These are phyloP conservation scores for Globisporangium okanoganense DNA, from an alignment of 352 stramenopile genomes.

Conservation along the genomic window DNA sequence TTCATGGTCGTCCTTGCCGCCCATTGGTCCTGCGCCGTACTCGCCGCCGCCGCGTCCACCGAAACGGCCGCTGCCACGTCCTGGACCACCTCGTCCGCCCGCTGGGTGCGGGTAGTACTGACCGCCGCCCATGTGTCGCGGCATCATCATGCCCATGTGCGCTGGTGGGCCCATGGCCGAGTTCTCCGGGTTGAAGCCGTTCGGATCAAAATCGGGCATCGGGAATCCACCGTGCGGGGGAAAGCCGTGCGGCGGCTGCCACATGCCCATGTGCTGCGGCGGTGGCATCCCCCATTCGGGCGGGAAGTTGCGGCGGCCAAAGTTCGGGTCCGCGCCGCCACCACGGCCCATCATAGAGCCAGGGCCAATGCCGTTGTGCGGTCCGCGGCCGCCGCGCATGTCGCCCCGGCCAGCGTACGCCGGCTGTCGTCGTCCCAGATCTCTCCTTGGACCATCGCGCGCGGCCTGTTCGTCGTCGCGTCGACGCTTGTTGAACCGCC, in stretches of 20 bases:
- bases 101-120: slow-evolving; percentile 37
- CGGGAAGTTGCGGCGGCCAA: slow-evolving; percentile 54
- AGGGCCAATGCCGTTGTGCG: slow-evolving; percentile 5
- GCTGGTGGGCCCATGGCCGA: slow-evolving; percentile 53
- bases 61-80: slow-evolving; percentile 24
- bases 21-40: slow-evolving; percentile 12
- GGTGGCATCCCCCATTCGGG: slow-evolving; percentile 67
- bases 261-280: slow-evolving; percentile 56
- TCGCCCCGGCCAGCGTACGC: slow-evolving; percentile 22
- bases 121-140: slow-evolving; percentile 45
- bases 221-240: slow-evolving; percentile 39
- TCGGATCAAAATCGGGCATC: slow-evolving; percentile 68
- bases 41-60: slow-evolving; percentile 22
- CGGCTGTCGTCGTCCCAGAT: slow-evolving; percentile 16
- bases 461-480: slow-evolving; percentile 44
- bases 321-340: slow-evolving; percentile 24
- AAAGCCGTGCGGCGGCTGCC: slow-evolving; percentile 44
- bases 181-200: slow-evolving; percentile 60
- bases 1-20: slow-evolving; percentile 23
- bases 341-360: slow-evolving; percentile 13
- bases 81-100: slow-evolving; percentile 29
- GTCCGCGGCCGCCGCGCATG: slow-evolving; percentile 24
- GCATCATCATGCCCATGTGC: slow-evolving; percentile 64
- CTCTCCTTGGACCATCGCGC: slow-evolving; percentile 20
- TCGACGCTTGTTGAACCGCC: slow-evolving; percentile 50